Evolutionary conservation across 2,329 filamentous ascomycete genomes (phyloP).

Genomic region (Xylariaceae sp.): DNA sequence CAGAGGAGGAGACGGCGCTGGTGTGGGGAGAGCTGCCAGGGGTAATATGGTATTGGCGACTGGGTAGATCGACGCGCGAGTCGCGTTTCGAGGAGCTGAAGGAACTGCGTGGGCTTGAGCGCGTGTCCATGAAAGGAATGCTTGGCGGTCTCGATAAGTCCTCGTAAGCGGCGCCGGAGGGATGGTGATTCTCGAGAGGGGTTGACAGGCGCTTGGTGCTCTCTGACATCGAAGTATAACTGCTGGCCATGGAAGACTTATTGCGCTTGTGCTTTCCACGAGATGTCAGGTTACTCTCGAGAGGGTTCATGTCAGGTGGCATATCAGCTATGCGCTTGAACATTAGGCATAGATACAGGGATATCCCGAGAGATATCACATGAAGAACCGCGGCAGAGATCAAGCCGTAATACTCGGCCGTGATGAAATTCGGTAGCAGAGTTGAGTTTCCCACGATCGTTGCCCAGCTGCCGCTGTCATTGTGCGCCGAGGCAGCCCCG

Average conservation of each 20-base stretch:
- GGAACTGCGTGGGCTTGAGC: conserved; percentile 56
- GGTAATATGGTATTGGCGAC: conserved; percentile 49
- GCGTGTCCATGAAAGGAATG: conserved; percentile 76
- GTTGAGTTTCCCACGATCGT: conserved; percentile 57
- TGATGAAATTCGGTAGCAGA: conserved; percentile 55
- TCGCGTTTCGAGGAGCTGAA: conserved; percentile 45
- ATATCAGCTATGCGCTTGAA: conserved; percentile 78
- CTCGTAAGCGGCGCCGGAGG: conserved; percentile 41
- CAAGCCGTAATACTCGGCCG: conserved; percentile 63
- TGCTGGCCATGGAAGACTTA: conserved; percentile 50
- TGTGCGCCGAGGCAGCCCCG: conserved; percentile 42
- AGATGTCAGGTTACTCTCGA: conserved; percentile 79
- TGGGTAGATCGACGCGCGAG: conserved; percentile 50
- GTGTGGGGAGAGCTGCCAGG: conserved; percentile 40
- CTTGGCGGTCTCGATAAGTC: conserved; percentile 45
- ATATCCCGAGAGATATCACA: conserved; percentile 61
- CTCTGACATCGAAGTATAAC: conserved; percentile 37
- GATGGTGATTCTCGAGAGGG: conserved; percentile 37
- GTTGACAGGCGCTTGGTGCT: conserved; percentile 57
- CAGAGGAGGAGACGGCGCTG: conserved; percentile 38
- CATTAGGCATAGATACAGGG: conserved; percentile 67
- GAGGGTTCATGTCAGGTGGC: conserved; percentile 91
- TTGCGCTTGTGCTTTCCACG: conserved; percentile 68
- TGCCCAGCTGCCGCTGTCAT: conserved; percentile 51
- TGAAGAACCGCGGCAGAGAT: conserved; percentile 63